Percentiles rank a stretch among this genome's conserved stretches.
Conservation (phyloP, 2,329 filamentous ascomycete genomes). For the Hortaea werneckii region DNA sequence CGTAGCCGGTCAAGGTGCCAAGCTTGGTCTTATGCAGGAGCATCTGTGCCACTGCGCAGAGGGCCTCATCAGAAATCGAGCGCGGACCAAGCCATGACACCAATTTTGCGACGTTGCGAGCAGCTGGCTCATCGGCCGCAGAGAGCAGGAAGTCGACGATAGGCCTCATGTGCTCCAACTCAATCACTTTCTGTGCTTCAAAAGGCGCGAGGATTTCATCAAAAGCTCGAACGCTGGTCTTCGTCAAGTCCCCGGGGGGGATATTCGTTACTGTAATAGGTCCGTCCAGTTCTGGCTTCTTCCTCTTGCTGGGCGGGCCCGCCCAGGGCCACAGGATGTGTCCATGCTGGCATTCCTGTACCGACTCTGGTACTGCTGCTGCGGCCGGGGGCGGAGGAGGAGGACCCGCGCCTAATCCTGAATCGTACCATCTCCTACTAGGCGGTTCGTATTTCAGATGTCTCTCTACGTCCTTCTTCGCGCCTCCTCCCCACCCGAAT, state of each 20-base stretch:
- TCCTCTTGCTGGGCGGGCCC: not conserved
- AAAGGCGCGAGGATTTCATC: conserved; percentile 9
- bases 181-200: not conserved
- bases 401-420: not conserved
- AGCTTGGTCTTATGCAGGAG: conserved; percentile 14
- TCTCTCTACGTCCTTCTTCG: conserved; percentile 5
- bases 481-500: conserved; percentile 14
- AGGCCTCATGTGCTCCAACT: conserved; percentile 2
- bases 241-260: too few relatives aligned
- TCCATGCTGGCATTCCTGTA: not conserved
- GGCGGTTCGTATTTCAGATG: conserved; percentile 19
- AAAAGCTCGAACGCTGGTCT: conserved; percentile 12
- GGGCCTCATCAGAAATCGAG: not conserved
- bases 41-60: not conserved
- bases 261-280: too few relatives aligned
- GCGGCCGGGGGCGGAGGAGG: not conserved
- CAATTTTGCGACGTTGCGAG: conserved; percentile 12
- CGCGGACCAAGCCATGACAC: conserved; percentile 12
- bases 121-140: conserved; percentile 15
- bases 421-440: not conserved
- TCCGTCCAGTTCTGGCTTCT: not conserved
- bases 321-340: not conserved
- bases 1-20: conserved; percentile 5
- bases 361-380: not conserved
- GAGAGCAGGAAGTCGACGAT: conserved; percentile 16